A percentile compares a stretch with the other conserved stretches of the same genome.
These are phyloP conservation scores for Sugiyamaella lignohabitans DNA, from an alignment of 805 yeast genomes.

Conservation along the genomic window DNA sequence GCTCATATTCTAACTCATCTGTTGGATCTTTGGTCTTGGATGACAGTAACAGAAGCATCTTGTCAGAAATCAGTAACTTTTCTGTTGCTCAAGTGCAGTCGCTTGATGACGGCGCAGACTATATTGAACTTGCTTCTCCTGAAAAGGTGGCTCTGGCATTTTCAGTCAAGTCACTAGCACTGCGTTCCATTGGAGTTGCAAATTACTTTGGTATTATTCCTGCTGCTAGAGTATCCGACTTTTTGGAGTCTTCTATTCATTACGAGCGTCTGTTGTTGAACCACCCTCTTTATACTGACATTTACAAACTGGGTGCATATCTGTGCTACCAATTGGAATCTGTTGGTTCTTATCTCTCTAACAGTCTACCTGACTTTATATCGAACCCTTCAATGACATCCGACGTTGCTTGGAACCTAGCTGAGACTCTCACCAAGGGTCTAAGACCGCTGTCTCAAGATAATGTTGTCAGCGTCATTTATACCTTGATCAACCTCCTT, in stretches of 20 bases:
- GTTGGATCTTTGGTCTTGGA: no score
- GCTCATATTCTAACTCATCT: no score
- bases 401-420: conserved; percentile 44
- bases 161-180: conserved; percentile 45
- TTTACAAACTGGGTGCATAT: conserved; percentile 51
- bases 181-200: conserved; percentile 59
- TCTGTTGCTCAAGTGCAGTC: conserved; percentile 38
- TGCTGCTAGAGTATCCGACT: conserved; percentile 37
- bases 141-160: conserved; percentile 46
- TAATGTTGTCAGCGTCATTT: conserved; percentile 73
- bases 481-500: conserved; percentile 71
- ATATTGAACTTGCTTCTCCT: conserved; percentile 46
- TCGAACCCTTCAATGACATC: conserved; percentile 43
- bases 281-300: conserved; percentile 43
- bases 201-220: conserved; percentile 41
- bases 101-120: conserved; percentile 53
- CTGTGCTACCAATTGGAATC: conserved; percentile 35
- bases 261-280: conserved; percentile 50
- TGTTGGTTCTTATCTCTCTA: conserved; percentile 29
- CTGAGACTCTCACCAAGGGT: conserved; percentile 58
- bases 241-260: conserved; percentile 47
- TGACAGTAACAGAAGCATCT: conserved; percentile 1
- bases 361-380: conserved; percentile 39
- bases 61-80: conserved; percentile 18
- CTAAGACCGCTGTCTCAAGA: conserved; percentile 69